Evolutionary conservation across 2,329 filamentous ascomycete species (phyloP), one percentile per base, ranked within the genome.

Genomic region (Aureobasidium leucospermi): DNA sequence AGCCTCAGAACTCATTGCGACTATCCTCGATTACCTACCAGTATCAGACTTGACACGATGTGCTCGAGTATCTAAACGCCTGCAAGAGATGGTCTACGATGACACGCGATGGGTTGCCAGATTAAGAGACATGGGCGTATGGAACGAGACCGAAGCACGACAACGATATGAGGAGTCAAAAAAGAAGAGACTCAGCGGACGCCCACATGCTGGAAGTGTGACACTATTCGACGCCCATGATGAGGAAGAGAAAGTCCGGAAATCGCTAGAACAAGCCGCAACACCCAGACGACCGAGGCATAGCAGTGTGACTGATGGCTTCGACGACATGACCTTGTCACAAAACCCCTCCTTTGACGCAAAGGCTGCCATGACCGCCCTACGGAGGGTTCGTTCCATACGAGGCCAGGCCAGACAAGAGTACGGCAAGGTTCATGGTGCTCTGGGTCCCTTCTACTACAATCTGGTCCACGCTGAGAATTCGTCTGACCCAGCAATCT

Each of bases 1-100:
- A 73, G 23, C 38, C 53, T 15, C 15, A 90, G 93, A 97, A 76
- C 90, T 97, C 65, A 84, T 97, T 66, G 87, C 88, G 32, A 82
- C 85, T 0, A 91, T 99, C 65, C 83, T 99, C 69, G 90, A 96
- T 70, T 91, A 95, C 75, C 84, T 97, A 41, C 88, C 90, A 41
- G 82, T 96, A 31, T 78, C 87, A 62, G 93, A 96, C 72, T 86
- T 96, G 68, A 83, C 97, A 71, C 85, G 85, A 65, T 93, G 90
- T 70, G 93, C 94, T 46, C 86, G 87, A 63, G 86, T 89, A 28
- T 96, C 90, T 61, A 88, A 84, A 69, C 88, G 90, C 62, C 84
- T 97, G 81, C 87, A 88, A 70, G 94, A 99, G 75, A 99, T 99
- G 92, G 92, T 96, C 3, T 99, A 97, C 74, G 94, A 99, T 72